phyloP scores from a whole-genome alignment of 352 stramenopile species.

The Globisporangium nagaii region DNA sequence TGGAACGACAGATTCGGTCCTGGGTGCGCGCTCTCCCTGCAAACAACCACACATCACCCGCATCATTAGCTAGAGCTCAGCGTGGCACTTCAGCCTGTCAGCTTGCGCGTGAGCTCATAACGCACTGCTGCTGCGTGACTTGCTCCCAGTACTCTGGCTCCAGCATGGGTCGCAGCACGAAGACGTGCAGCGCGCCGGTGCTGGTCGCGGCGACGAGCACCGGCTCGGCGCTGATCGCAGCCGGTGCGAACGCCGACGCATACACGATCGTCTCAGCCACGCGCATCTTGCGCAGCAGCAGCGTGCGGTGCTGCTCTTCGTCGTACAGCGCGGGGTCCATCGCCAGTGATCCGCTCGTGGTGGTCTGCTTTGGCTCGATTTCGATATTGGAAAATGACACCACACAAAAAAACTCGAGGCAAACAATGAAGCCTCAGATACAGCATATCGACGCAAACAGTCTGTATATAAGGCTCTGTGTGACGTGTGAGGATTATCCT shows the following conservation, averaged over 20 bases:
- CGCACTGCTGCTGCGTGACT: constrained; percentile 31
- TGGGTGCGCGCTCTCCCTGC: constrained; percentile 33
- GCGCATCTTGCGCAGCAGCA: constrained; percentile 51
- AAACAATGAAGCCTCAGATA: too few relatives aligned
- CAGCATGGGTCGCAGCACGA: constrained; percentile 37
- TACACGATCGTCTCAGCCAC: constrained; percentile 48
- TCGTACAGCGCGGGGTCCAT: constrained; percentile 63
- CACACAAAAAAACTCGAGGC: too few relatives aligned
- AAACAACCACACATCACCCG: not conserved
- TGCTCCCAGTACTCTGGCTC: constrained; percentile 42
- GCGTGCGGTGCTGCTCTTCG: constrained; percentile 37
- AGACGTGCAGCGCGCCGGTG: constrained; percentile 55
- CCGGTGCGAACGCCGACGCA: constrained; percentile 44
- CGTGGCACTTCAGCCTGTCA: too few relatives aligned
- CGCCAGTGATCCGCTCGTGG: not conserved
- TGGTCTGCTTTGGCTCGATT: not conserved
- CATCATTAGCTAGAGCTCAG: not conserved
- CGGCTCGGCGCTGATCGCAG: constrained; percentile 18
- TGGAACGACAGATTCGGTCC: constrained; percentile 54
- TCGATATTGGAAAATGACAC: too few relatives aligned
- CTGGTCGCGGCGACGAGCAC: constrained; percentile 65
- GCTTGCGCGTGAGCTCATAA: not conserved
- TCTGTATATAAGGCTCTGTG: too few relatives aligned
- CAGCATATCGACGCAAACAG: too few relatives aligned
- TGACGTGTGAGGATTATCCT: too few relatives aligned